These are phyloP conservation scores for Vigna trinervia DNA, from an alignment of 306 rosid species.

Conservation along the genomic window DNA sequence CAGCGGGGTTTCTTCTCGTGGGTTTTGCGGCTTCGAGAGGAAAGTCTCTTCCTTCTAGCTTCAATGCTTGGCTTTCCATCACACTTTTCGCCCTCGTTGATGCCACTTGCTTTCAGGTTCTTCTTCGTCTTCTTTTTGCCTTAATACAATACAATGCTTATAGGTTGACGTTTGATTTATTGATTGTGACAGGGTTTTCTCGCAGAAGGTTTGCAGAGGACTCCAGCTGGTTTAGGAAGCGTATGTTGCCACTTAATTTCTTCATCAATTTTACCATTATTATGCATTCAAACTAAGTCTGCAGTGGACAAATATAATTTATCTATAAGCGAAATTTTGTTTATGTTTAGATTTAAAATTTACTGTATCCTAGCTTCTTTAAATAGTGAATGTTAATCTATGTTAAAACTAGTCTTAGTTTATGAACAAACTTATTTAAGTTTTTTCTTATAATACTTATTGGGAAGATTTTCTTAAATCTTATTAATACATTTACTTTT, in stretches of 20 bases:
- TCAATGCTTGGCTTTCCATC: slow-evolving; percentile 86
- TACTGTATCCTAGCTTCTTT: too few relatives aligned
- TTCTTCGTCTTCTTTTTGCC: background rate
- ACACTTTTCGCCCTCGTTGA: slow-evolving; percentile 78
- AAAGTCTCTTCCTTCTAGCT: slow-evolving; percentile 74
- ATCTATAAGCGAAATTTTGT: too few relatives aligned
- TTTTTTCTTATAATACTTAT: too few relatives aligned
- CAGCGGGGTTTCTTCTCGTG: slow-evolving; percentile 86
- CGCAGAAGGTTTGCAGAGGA: slow-evolving; percentile 81
- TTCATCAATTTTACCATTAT: slow-evolving; percentile 16
- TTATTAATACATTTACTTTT: background rate
- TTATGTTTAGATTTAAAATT: too few relatives aligned
- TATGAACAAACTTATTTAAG: too few relatives aligned
- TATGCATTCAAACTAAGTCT: too few relatives aligned
- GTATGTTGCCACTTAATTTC: slow-evolving; percentile 57
- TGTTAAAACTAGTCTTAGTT: too few relatives aligned
- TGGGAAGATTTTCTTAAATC: background rate
- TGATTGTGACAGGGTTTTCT: slow-evolving; percentile 77
- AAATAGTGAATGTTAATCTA: too few relatives aligned
- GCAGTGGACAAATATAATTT: too few relatives aligned
- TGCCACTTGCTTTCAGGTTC: slow-evolving; percentile 84
- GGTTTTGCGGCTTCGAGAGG: slow-evolving; percentile 79
- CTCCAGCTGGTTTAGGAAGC: slow-evolving; percentile 97
- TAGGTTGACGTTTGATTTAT: background rate
- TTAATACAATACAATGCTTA: background rate